phyloP scores from a whole-genome alignment of 495 filamentous ascomycete genomes.

The Hypoxylon intermedium region DNA sequence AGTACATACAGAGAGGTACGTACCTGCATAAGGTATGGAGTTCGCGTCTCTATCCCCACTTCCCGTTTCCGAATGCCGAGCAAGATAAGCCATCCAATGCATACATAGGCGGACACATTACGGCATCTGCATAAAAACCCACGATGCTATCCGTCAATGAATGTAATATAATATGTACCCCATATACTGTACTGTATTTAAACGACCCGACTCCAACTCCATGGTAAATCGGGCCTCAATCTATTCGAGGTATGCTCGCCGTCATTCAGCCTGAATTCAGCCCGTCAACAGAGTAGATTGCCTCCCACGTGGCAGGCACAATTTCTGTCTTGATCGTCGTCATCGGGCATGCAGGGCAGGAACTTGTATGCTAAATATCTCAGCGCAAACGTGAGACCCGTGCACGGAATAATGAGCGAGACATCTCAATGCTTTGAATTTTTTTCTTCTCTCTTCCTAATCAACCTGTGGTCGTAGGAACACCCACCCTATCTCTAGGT shows the following conservation, averaged over 20 bases:
- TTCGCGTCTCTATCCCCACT: too few species aligned
- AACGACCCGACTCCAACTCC: slow-evolving; percentile 10
- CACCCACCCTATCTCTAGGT: slow-evolving; percentile 6
- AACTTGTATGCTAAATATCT: slow-evolving; percentile 2
- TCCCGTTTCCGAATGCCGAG: too few species aligned
- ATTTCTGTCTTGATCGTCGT: slow-evolving; percentile 1
- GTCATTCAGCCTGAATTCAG: slow-evolving; percentile 24
- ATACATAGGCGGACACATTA: too few species aligned
- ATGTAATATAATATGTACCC: background rate
- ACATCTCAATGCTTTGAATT: background rate
- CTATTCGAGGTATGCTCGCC: slow-evolving; percentile 19
- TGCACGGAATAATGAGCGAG: background rate
- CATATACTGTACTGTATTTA: background rate
- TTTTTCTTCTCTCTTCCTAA: slow-evolving; percentile 8
- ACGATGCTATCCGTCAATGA: too few species aligned
- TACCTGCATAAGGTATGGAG: too few species aligned
- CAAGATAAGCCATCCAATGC: too few species aligned
- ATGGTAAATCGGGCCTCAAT: slow-evolving; percentile 13
- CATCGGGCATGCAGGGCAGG: slow-evolving; percentile 3
- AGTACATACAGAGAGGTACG: too few species aligned
- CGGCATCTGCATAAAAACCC: too few species aligned
- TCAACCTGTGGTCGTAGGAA: slow-evolving; percentile 2
- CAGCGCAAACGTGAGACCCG: background rate
- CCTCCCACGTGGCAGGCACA: slow-evolving; percentile 18
- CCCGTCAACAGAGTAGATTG: slow-evolving; percentile 1